Evolutionary conservation across 192 early-diverging fungal species (phyloP).

Genomic region (Spinellus fusiger): DNA sequence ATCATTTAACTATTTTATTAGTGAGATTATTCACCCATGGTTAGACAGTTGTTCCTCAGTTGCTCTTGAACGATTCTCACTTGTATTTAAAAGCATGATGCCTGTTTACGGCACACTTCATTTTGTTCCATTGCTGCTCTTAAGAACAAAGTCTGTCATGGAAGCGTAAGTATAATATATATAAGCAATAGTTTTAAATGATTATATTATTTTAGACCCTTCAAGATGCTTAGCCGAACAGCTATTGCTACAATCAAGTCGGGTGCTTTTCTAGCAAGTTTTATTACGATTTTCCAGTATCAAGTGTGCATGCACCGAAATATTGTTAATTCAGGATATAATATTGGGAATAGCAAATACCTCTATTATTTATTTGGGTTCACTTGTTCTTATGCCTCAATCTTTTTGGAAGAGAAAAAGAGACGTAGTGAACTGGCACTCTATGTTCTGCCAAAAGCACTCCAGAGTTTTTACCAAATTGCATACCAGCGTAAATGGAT

Average conservation of each 20-base stretch:
- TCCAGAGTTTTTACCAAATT: conserved; percentile 60
- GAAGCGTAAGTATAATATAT: conserved; percentile 43
- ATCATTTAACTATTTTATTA: conserved; percentile 5
- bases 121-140: conserved; percentile 63
- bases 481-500: conserved; percentile 55
- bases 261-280: conserved; percentile 57
- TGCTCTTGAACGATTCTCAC: conserved; percentile 40
- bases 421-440: conserved; percentile 67
- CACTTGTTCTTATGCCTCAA: conserved; percentile 45
- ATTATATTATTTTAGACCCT: conserved; percentile 38
- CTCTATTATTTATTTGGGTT: conserved; percentile 61
- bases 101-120: conserved; percentile 69
- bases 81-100: conserved; percentile 48
- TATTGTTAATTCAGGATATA: conserved; percentile 34
- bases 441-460: conserved; percentile 74
- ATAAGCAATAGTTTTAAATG: background rate
- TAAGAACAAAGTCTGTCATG: conserved; percentile 50
- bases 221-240: conserved; percentile 38
- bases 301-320: conserved; percentile 65
- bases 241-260: conserved; percentile 53
- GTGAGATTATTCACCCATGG: conserved; percentile 47
- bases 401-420: conserved; percentile 66
- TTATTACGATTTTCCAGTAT: conserved; percentile 59
- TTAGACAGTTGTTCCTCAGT: conserved; percentile 42
- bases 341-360: conserved; percentile 45